These are phyloP conservation scores for Rhynchospora breviuscula DNA, from an alignment of 176 grass and related monocot species.

Conservation along the genomic window DNA sequence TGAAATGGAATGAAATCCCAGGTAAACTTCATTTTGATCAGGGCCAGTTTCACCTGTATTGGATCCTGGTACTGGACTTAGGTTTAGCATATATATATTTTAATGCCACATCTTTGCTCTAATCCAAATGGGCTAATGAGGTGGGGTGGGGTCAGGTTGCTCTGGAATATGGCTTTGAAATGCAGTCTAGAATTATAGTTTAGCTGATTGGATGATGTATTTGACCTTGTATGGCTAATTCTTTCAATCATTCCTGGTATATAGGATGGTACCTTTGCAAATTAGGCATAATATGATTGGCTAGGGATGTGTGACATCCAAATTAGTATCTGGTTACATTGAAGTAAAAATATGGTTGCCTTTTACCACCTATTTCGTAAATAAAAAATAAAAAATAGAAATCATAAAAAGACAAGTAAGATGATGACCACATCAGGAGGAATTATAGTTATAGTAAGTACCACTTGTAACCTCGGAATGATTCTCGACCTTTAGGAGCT, in stretches of 20 bases:
- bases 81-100: background rate
- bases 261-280: background rate
- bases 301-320: background rate
- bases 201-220: background rate
- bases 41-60: background rate
- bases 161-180: background rate
- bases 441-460: conserved; percentile 1
- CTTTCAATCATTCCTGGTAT: background rate
- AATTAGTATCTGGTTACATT: background rate
- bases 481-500: conserved; percentile 18
- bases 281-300: background rate
- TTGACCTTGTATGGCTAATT: background rate
- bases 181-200: background rate
- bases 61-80: background rate
- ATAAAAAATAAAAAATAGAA: background rate
- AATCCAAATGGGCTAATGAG: background rate
- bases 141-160: background rate
- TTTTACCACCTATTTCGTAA: conserved; percentile 1
- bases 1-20: no score
- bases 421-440: background rate
- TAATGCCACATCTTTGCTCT: no score
- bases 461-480: conserved; percentile 16
- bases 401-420: background rate
- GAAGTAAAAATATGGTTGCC: background rate
- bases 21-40: no score